Base-by-base conservation (phyloP, 2,329 filamentous ascomycete genomes). In the Xylaria sp. region DNA sequence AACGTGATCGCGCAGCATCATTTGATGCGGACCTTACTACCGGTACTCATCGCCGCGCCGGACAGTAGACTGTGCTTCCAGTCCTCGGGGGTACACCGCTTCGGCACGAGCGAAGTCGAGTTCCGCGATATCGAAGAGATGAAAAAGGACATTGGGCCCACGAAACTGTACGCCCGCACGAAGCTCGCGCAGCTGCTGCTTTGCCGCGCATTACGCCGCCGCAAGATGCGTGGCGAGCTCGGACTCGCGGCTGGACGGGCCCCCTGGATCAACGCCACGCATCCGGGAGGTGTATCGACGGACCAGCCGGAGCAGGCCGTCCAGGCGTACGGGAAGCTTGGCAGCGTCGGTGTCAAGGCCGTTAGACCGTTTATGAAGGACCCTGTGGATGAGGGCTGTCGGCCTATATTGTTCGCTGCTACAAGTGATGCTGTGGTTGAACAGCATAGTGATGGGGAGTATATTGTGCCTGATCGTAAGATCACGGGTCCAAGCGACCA, bases 111-210 rank as follows among this genome's bases (percentile, higher is more conserved):
- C 58, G 77, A 74, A 43, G 78, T 80, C 62, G 75, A 79, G 7
- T 87, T 86, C 74, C 75, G 75, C n/a, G 77, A 78, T n/a, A 64
- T 85, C 18, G 75, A 79, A 0, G 84, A 86, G 70, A 81, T 86
- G 31, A 86, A 86, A 70, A 76, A 79, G 39, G 84, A 86, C 64
- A 82, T 86, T 56, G 84, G 84, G 1, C 74, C 84, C 1, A 80
- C 78, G 36, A 80, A 81, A 25, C 78, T 86, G n/a, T 86, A 87
- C 77, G 81, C 79, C 54, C 82, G 85, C 59, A 82, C 80, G 8
- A 86, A 87, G 74, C 81, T 86, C 15, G 84, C 84, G 1, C 82
- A 85, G 67, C 76, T 86, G 15, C 75, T 86, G 6, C 83, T 85
- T 51, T 78, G 82, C 10, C 80, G 79, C 8, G 80, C 82, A 1